phyloP scores from a whole-genome alignment of 2,329 filamentous ascomycete species.

The Trichoderma polysporum region DNA sequence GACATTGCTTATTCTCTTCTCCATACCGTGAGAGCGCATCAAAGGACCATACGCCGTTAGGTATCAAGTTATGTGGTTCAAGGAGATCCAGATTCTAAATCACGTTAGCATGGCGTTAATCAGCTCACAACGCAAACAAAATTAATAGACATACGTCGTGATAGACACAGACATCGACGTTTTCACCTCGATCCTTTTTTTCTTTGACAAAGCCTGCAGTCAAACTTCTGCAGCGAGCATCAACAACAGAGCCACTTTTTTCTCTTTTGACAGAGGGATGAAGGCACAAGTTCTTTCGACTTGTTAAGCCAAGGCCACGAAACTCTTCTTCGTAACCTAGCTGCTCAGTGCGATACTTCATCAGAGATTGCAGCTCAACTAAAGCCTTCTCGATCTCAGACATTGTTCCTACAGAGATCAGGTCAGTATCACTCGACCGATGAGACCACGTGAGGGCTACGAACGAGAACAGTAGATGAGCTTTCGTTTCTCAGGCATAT shows the following conservation, averaged over 20 bases:
- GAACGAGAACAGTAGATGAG: slow-evolving; percentile 95
- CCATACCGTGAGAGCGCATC: slow-evolving; percentile 87
- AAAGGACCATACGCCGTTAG: slow-evolving; percentile 92
- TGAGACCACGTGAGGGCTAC: neutral
- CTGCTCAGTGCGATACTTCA: slow-evolving; percentile 90
- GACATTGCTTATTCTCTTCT: slow-evolving; percentile 94
- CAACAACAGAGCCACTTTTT: slow-evolving; percentile 91
- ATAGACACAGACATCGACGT: slow-evolving; percentile 91
- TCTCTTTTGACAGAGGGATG: slow-evolving; percentile 95
- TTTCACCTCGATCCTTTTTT: slow-evolving; percentile 92
- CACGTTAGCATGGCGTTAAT: neutral
- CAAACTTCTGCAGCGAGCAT: slow-evolving; percentile 91
- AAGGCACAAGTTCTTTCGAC: slow-evolving; percentile 94
- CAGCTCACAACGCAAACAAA: neutral
- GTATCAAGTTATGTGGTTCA: slow-evolving; percentile 91
- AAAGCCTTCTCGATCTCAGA: slow-evolving; percentile 98
- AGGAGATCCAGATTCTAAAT: slow-evolving; percentile 82
- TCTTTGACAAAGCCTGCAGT: slow-evolving; percentile 97
- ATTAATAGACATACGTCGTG: slow-evolving; percentile 66
- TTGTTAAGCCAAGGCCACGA: slow-evolving; percentile 85
- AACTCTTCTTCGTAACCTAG: slow-evolving; percentile 94
- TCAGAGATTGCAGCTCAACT: slow-evolving; percentile 84
- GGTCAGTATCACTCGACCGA: neutral
- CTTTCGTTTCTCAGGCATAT: slow-evolving; percentile 89
- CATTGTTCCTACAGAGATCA: slow-evolving; percentile 68